Evolutionary conservation across 2,329 filamentous ascomycete species (phyloP).

Genomic region (Penicillium brasilianum): DNA sequence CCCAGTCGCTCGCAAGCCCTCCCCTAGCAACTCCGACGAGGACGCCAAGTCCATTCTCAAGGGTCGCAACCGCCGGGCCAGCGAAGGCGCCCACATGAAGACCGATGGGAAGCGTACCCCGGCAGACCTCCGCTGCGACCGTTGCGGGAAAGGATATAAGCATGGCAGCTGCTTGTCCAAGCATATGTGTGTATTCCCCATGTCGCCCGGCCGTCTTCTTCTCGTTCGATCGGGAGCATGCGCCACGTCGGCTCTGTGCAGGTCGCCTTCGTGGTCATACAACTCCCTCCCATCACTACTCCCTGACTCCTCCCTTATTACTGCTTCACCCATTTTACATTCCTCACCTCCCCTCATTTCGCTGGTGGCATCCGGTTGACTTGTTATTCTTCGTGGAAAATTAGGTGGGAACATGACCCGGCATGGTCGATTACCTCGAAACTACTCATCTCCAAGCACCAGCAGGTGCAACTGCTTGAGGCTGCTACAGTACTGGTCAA

Average conservation of each 20-base stretch:
- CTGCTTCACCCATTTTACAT: conserved; percentile 36
- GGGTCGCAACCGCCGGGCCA: conserved; percentile 68
- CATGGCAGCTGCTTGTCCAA: conserved; percentile 99
- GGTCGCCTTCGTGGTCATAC: conserved; percentile 46
- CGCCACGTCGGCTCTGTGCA: conserved; percentile 47
- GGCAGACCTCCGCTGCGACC: conserved; percentile 91
- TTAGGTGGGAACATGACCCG: conserved; percentile 98
- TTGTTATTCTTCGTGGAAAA: conserved; percentile 37
- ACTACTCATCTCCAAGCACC: conserved; percentile 97
- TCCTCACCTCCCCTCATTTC: conserved; percentile 29
- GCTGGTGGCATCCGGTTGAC: conserved; percentile 46
- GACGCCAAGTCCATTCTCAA: conserved; percentile 55
- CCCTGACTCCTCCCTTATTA: conserved; percentile 1
- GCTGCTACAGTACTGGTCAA: conserved; percentile 93
- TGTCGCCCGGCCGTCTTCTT: conserved; percentile 48
- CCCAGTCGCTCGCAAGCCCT: conserved; percentile 46
- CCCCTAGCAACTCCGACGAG: conserved; percentile 40
- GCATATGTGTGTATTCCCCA: conserved; percentile 91
- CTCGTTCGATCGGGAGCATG: conserved; percentile 48
- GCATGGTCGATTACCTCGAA: conserved; percentile 98
- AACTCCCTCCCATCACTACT: conserved; percentile 27
- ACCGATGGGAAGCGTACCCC: conserved; percentile 78
- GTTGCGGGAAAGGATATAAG: conserved; percentile 99
- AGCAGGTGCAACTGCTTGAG: conserved; percentile 96
- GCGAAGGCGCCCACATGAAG: conserved; percentile 86